Evolutionary conservation across 2,329 filamentous ascomycete genomes (phyloP).

Genomic region (Metarhizium brunneum): DNA sequence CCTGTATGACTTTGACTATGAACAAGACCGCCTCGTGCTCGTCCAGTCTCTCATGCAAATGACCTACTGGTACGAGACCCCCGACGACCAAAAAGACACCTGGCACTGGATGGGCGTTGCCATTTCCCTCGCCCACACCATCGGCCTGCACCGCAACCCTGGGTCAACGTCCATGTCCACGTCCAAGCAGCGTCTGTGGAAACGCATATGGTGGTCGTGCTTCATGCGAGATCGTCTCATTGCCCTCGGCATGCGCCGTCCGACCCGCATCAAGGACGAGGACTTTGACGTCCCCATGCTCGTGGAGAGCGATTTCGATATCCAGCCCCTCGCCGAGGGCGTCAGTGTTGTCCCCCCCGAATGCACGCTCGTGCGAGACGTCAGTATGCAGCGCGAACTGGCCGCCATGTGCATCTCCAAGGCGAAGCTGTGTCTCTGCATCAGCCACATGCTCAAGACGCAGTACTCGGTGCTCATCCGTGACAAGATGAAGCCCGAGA

Average conservation of each 20-base stretch:
- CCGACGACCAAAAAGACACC: conserved; percentile 93
- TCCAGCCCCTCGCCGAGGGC: conserved; percentile 55
- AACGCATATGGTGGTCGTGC: conserved; percentile 95
- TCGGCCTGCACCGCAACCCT: conserved; percentile 83
- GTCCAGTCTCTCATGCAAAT: conserved; percentile 84
- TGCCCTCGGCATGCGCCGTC: conserved; percentile 85
- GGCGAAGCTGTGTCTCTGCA: conserved; percentile 78
- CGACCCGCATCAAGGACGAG: conserved; percentile 84
- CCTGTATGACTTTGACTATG: conserved; percentile 92
- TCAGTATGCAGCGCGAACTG: conserved; percentile 65
- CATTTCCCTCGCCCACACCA: conserved; percentile 85
- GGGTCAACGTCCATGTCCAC: conserved; percentile 63
- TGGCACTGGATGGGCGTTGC: conserved; percentile 99
- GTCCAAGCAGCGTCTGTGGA: conserved; percentile 75
- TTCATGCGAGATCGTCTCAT: conserved; percentile 93
- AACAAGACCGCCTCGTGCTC: conserved; percentile 77
- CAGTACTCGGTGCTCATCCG: conserved; percentile 89
- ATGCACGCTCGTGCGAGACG: conserved; percentile 62
- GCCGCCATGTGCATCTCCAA: conserved; percentile 88
- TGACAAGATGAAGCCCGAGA: conserved; percentile 69
- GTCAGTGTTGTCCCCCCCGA: conserved; percentile 59
- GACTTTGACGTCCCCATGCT: conserved; percentile 94
- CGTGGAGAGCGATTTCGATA: conserved; percentile 74
- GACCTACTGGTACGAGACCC: conserved; percentile 97
- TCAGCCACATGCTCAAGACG: conserved; percentile 79